Conservation (phyloP, 768 basidiomycete species). For the Lentinula sp. region DNA sequence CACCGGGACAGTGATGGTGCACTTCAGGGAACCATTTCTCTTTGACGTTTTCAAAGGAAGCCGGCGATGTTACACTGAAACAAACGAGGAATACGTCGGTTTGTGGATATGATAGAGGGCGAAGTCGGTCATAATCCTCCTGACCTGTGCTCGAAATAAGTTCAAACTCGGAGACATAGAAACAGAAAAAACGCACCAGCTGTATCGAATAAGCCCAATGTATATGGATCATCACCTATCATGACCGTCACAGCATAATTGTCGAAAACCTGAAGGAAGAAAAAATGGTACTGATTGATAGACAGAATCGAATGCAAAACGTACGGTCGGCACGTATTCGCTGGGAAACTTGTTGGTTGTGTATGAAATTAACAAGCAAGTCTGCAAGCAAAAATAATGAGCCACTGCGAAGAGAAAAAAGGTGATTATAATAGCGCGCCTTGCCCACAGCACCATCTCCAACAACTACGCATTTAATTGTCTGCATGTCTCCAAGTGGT, state of each 20-base stretch:
- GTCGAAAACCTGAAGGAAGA: constrained; percentile 70
- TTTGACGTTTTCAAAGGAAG: constrained; percentile 99
- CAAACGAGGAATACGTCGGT: constrained; percentile 99
- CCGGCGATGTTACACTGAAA: constrained; percentile 97
- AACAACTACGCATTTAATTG: constrained; percentile 96
- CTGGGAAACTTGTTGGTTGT: constrained; percentile 98
- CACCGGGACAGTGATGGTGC: constrained; percentile 98
- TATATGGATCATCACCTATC: constrained; percentile 99
- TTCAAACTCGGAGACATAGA: background rate
- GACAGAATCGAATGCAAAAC: constrained; percentile 23
- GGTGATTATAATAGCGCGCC: constrained; percentile 42
- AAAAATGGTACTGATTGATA: constrained; percentile 15
- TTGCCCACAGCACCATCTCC: constrained; percentile 98
- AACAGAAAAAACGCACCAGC: constrained; percentile 63
- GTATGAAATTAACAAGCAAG: constrained; percentile 94
- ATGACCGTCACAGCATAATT: constrained; percentile 99
- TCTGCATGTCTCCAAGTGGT: constrained; percentile 61
- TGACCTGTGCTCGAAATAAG: constrained; percentile 54
- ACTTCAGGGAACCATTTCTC: constrained; percentile 99
- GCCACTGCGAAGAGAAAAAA: background rate
- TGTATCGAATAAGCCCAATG: constrained; percentile 96
- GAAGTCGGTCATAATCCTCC: constrained; percentile 99
- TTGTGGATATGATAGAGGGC: constrained; percentile 98
- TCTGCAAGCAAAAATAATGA: constrained; percentile 42
- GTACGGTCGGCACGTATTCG: constrained; percentile 97